Evolutionary conservation across 495 filamentous ascomycete species (phyloP), one percentile per base, ranked within the genome.

Genomic region (Aspergillus olivimuriae): DNA sequence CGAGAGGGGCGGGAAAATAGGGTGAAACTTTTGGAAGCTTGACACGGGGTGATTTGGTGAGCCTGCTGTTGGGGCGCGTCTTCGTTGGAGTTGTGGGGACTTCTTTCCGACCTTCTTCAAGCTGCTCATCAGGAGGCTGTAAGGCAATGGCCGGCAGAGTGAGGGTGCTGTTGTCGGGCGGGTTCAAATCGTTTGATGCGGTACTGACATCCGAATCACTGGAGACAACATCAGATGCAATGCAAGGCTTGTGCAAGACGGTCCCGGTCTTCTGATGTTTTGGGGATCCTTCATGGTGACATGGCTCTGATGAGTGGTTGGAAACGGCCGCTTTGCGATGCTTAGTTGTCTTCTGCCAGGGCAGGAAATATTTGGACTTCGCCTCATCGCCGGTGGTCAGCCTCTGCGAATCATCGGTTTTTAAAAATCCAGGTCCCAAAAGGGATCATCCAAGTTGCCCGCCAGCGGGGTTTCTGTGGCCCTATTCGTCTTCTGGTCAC

Each of bases 1-100:
- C 63, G 7, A 69, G 60, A 4, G 52, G 23, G 14, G 43, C 52
- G 8, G 64, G 59, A 45, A 77, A 77, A 50, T 73, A 77, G 15
- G 62, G 73, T 0, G 74, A 77, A 38, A 61, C 63, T 32, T 63
- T 65, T n/a, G 53, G 51, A 12, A 43, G 39, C 42, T 54, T 67
- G 15, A 43, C 26, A 15, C 49, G 56, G 33, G 55, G 31, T 1
- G 36, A 24, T 47, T 55, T 58, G 7, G 8, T 24, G 20, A 15
- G 31, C 17, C 16, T 17, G 16, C 5, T 40, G 11, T 8, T 16
- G 36, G 39, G 10, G 28, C 39, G 30, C 37, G 15, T 34, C 24
- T 47, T 53, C 2, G 35, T 42, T 10, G 43, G 43, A 2, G 43
- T 46, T n/a, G 9, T 9, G 12, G 35, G 37, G 4, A 15, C 9